Percentiles rank a stretch among this genome's conserved stretches.
Conservation (phyloP, 2,329 filamentous ascomycete genomes). For the Verticillium isaacii region DNA sequence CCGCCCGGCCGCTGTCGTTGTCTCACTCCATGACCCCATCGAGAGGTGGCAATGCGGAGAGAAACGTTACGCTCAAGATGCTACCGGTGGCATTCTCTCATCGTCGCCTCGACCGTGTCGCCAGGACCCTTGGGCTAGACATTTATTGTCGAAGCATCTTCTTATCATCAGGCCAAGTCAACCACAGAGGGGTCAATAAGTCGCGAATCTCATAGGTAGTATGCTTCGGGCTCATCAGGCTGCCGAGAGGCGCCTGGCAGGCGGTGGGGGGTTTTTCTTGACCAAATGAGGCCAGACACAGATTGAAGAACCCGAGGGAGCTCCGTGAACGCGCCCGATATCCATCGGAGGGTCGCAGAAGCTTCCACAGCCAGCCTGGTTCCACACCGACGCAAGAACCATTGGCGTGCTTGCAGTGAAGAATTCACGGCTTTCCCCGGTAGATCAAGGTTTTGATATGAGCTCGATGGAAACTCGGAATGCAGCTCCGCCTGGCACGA, state of each 20-base stretch:
- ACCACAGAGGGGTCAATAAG: background rate
- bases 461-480: background rate
- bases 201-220: background rate
- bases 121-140: background rate
- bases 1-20: background rate
- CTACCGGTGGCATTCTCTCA: background rate
- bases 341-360: background rate
- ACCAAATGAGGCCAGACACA: background rate
- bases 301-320: background rate
- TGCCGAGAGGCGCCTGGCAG: background rate
- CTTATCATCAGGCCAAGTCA: background rate
- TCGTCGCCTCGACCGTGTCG: no score
- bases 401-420: no score
- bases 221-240: background rate
- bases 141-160: background rate
- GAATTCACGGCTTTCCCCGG: background rate
- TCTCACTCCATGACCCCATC: background rate
- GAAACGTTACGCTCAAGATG: background rate
- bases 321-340: background rate
- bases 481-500: background rate
- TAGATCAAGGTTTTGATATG: background rate
- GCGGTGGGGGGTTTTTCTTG: background rate
- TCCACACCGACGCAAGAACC: background rate
- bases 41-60: background rate
- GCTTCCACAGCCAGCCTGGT: background rate